Evolutionary conservation across 179 eudicot species (phyloP).

Genomic region (Silene coronaria): DNA sequence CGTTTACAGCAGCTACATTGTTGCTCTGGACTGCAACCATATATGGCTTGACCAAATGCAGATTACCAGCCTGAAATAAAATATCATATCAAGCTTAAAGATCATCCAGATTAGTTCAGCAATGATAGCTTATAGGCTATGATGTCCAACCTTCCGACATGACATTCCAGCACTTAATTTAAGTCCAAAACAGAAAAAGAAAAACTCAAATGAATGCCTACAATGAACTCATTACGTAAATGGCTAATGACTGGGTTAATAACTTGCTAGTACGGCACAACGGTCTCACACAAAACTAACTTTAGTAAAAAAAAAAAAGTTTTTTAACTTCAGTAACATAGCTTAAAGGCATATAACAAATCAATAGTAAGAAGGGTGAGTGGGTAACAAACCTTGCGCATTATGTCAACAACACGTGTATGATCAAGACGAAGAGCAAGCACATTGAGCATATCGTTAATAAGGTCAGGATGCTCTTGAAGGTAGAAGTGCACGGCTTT

Average conservation of each 20-base stretch:
- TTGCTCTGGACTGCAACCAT: slow-evolving; percentile 97
- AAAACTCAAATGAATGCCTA: not conserved
- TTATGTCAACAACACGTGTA: slow-evolving; percentile 89
- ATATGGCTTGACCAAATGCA: slow-evolving; percentile 89
- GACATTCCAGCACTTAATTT: not conserved
- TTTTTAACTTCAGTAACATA: too few species aligned
- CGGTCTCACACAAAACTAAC: not conserved
- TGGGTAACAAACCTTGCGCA: slow-evolving; percentile 64
- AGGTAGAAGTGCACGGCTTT: slow-evolving; percentile 94
- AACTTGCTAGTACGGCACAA: not conserved
- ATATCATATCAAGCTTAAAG: slow-evolving; percentile 1
- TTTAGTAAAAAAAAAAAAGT: too few species aligned
- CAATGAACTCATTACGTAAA: not conserved
- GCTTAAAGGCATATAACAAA: not conserved
- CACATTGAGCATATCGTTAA: slow-evolving; percentile 86
- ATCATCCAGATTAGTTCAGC: not conserved
- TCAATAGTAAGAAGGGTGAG: not conserved
- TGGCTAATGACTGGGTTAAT: too few species aligned
- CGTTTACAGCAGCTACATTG: slow-evolving; percentile 89
- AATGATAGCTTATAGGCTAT: not conserved
- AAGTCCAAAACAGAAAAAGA: too few species aligned
- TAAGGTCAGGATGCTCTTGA: slow-evolving; percentile 90
- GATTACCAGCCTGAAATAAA: slow-evolving; percentile 61
- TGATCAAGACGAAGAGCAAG: slow-evolving; percentile 94
- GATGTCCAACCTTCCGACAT: not conserved